Evolutionary conservation across 495 filamentous ascomycete genomes (phyloP).

Genomic region (Chaetomidium leptoderma): DNA sequence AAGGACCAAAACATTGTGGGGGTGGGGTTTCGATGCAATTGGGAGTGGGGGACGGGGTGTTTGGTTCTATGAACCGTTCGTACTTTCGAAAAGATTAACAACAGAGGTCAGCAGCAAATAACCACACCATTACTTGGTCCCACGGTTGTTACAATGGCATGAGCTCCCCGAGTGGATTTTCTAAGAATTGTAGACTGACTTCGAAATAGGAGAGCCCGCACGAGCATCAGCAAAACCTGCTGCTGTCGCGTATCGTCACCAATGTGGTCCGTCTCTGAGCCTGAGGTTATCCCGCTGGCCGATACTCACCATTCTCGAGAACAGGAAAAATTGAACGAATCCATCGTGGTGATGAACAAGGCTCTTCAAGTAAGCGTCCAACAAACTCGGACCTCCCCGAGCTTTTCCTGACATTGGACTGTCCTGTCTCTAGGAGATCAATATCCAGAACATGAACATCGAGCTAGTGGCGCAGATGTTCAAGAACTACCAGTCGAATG

Average conservation of each 20-base stretch:
- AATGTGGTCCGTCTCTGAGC: slow-evolving; percentile 69
- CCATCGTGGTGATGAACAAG: slow-evolving; percentile 87
- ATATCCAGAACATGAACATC: slow-evolving; percentile 96
- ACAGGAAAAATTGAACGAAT: slow-evolving; percentile 97
- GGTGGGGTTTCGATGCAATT: neutral
- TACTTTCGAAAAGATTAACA: neutral
- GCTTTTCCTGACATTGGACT: neutral
- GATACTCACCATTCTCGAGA: neutral
- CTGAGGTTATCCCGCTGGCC: neutral
- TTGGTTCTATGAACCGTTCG: too few relatives aligned
- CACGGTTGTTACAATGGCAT: slow-evolving; percentile 7
- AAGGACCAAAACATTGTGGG: neutral
- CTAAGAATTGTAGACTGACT: neutral
- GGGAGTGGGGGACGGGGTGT: slow-evolving; percentile 16
- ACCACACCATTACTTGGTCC: neutral
- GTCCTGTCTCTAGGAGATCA: slow-evolving; percentile 72
- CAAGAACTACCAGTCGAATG: slow-evolving; percentile 98
- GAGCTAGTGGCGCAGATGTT: slow-evolving; percentile 99
- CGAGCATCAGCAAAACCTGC: slow-evolving; percentile 91
- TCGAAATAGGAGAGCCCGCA: slow-evolving; percentile 80
- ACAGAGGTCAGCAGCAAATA: neutral
- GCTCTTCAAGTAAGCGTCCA: slow-evolving; percentile 63
- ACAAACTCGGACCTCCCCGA: neutral
- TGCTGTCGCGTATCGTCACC: slow-evolving; percentile 91
- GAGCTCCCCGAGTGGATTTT: neutral